phyloP scores from a whole-genome alignment of 208 protist genomes.

The Phytomonas sp. region DNA sequence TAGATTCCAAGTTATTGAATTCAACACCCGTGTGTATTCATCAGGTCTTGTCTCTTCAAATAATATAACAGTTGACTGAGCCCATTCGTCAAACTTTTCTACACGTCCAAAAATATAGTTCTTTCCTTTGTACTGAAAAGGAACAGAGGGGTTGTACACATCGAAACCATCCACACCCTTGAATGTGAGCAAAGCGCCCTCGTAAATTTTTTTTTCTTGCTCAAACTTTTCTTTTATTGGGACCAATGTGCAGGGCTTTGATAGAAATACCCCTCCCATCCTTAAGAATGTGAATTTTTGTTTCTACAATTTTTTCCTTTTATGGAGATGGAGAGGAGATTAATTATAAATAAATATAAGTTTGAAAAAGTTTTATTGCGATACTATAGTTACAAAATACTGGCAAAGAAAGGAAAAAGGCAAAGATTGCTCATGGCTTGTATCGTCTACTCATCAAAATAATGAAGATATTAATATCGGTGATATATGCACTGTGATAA shows the following conservation, averaged over 20 bases:
- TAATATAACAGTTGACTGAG: slow-evolving; percentile 32
- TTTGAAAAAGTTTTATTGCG: not conserved
- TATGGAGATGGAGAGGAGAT: not conserved
- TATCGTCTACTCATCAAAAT: not conserved
- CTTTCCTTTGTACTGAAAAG: slow-evolving; percentile 40
- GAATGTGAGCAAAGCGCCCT: slow-evolving; percentile 36
- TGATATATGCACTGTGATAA: not conserved
- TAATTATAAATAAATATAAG: slow-evolving; percentile 1
- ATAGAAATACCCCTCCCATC: not conserved
- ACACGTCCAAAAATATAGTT: slow-evolving; percentile 44
- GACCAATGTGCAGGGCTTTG: not conserved
- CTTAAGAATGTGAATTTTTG: not conserved
- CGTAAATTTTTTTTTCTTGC: slow-evolving; percentile 24
- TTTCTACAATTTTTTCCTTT: not conserved
- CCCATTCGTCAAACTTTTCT: slow-evolving; percentile 37
- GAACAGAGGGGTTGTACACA: slow-evolving; percentile 57
- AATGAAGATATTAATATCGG: not conserved
- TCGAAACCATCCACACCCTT: slow-evolving; percentile 43
- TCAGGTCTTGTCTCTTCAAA: slow-evolving; percentile 53
- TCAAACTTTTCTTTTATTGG: slow-evolving; percentile 28
- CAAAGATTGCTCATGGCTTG: not conserved
- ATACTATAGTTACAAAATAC: not conserved
- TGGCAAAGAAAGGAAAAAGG: not conserved
- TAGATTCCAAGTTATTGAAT: slow-evolving; percentile 29
- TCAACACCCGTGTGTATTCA: slow-evolving; percentile 32